Conservation (phyloP, 1,284 basidiomycete species). For the Exsudoporus floridanus region DNA sequence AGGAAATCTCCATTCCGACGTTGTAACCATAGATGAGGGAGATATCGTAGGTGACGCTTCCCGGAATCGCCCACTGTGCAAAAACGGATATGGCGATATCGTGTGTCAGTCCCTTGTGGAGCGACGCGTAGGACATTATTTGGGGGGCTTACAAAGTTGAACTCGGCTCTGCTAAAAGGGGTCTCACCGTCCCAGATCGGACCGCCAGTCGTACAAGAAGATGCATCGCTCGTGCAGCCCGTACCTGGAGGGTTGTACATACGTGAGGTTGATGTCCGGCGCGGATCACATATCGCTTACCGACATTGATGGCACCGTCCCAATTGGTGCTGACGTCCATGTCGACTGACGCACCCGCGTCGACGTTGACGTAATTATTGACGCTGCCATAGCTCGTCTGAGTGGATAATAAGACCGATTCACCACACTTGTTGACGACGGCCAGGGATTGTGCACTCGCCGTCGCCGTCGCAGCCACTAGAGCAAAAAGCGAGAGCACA, state of each 20-base stretch:
- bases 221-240: slow-evolving; percentile 16
- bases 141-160: slow-evolving; percentile 13
- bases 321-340: slow-evolving; percentile 25
- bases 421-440: slow-evolving; percentile 9
- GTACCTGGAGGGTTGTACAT: slow-evolving; percentile 15
- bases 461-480: slow-evolving; percentile 9
- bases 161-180: slow-evolving; percentile 28
- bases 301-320: slow-evolving; percentile 26
- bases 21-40: neutral
- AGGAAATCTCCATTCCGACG: neutral
- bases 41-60: neutral
- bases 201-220: slow-evolving; percentile 25
- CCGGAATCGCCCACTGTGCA: slow-evolving; percentile 21
- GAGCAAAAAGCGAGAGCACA: slow-evolving; percentile 6
- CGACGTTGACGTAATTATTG: slow-evolving; percentile 19
- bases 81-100: neutral
- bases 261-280: neutral
- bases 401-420: slow-evolving; percentile 25
- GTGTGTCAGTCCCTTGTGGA: neutral
- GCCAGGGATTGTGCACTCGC: neutral
- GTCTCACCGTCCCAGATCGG: slow-evolving; percentile 27
- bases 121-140: neutral
- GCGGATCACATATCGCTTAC: slow-evolving; percentile 8
- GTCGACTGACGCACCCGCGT: slow-evolving; percentile 1
- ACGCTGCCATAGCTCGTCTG: slow-evolving; percentile 20